phyloP scores from a whole-genome alignment of 768 basidiomycete genomes.

The Suillus spraguei region DNA sequence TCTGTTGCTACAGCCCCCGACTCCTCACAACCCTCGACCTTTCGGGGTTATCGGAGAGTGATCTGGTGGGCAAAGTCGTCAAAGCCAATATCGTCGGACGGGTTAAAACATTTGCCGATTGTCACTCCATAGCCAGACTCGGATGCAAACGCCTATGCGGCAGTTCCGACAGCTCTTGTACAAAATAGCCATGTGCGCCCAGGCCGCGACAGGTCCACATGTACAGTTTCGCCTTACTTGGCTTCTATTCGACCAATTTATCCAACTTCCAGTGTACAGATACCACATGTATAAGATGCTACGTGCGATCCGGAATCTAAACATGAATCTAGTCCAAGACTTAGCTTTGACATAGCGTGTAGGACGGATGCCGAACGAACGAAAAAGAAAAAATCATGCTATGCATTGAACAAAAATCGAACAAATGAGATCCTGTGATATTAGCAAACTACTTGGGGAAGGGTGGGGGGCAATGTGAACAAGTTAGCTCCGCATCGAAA shows the following conservation, averaged over 20 bases:
- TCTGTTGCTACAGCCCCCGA: slow-evolving; percentile 28
- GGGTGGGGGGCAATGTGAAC: slow-evolving; percentile 2
- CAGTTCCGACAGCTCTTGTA: background rate
- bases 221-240: background rate
- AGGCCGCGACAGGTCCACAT: background rate
- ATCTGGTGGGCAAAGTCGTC: slow-evolving; percentile 50
- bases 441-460: slow-evolving; percentile 10
- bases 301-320: slow-evolving; percentile 1
- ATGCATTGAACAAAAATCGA: slow-evolving; percentile 18
- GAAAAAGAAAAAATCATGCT: slow-evolving; percentile 15
- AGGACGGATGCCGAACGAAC: background rate
- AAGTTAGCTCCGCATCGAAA: slow-evolving; percentile 8
- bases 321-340: slow-evolving; percentile 14
- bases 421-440: slow-evolving; percentile 21
- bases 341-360: slow-evolving; percentile 10
- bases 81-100: slow-evolving; percentile 64
- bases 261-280: background rate
- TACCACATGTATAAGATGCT: background rate
- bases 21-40: slow-evolving; percentile 49
- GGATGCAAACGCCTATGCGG: slow-evolving; percentile 19
- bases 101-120: slow-evolving; percentile 32
- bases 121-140: background rate
- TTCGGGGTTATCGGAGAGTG: slow-evolving; percentile 32
- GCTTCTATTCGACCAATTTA: background rate
- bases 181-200: background rate